A percentile compares a stretch with the other conserved stretches of the same genome.
Conservation (phyloP, 306 rosid genomes). For the Ormosia semicastrata region DNA sequence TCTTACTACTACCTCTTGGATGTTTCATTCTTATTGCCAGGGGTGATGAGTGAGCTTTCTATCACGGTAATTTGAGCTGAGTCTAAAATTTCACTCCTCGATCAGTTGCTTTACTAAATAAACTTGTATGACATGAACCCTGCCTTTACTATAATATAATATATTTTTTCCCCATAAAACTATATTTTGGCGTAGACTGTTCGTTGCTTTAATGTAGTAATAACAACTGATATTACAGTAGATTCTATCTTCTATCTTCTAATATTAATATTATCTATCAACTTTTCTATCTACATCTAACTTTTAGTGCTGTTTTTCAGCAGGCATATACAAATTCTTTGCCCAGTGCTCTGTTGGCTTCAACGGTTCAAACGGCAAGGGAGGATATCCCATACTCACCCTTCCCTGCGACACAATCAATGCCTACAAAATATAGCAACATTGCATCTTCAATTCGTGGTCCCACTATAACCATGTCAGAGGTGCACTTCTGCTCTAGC, state of each 20-base stretch:
- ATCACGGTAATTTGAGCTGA: neutral
- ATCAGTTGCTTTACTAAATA: neutral
- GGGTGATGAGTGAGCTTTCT: neutral
- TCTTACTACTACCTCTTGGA: conserved; percentile 38
- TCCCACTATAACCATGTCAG: conserved; percentile 82
- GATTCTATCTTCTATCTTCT: neutral
- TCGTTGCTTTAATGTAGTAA: neutral
- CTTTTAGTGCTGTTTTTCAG: conserved; percentile 26
- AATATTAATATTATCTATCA: neutral
- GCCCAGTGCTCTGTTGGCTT: conserved; percentile 81
- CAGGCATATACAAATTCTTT: conserved; percentile 86
- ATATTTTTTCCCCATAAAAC: neutral
- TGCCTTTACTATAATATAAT: neutral
- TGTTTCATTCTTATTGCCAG: neutral
- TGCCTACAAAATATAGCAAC: conserved; percentile 79
- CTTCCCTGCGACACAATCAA: conserved; percentile 76
- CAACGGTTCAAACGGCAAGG: conserved; percentile 74
- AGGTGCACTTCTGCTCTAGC: conserved; percentile 52
- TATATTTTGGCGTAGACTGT: neutral
- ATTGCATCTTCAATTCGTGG: conserved; percentile 79
- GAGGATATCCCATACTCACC: conserved; percentile 92
- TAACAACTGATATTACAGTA: neutral
- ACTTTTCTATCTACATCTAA: conserved; percentile 2
- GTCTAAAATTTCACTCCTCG: neutral
- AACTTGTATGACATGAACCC: conserved; percentile 14